phyloP scores from a whole-genome alignment of 1,284 basidiomycete species.

The Tylopilus sp. region DNA sequence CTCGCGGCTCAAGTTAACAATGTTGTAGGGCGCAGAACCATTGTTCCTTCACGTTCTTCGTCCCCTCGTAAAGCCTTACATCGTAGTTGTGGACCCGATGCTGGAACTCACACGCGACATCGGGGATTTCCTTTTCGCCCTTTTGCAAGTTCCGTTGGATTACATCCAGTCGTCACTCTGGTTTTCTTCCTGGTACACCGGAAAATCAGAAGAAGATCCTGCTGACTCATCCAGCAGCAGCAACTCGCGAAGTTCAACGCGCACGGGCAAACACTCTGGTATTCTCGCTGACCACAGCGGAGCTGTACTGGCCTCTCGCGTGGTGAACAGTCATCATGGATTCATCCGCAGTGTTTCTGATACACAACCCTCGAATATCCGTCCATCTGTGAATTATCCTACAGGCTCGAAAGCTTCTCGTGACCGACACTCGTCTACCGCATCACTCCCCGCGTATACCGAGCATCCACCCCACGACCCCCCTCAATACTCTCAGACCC shows the following conservation, averaged over 20 bases:
- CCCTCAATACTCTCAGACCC: conserved; percentile 27
- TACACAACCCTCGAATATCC: conserved; percentile 6
- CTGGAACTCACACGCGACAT: conserved; percentile 55
- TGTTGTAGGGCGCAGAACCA: conserved; percentile 68
- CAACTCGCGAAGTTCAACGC: conserved; percentile 4
- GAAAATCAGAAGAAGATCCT: conserved; percentile 13
- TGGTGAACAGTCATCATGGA: conserved; percentile 8
- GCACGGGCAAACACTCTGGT: conserved; percentile 7
- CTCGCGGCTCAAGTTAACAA: conserved; percentile 12
- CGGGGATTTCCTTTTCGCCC: conserved; percentile 61
- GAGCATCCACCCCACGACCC: conserved; percentile 24
- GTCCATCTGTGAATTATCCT: conserved; percentile 2
- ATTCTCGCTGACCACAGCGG: conserved; percentile 5
- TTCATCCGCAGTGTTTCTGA: conserved; percentile 22
- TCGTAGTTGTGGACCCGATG: conserved; percentile 53
- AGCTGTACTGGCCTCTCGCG: conserved; percentile 10
- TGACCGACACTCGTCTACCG: conserved; percentile 18
- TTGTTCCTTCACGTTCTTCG: conserved; percentile 71
- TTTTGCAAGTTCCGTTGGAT: conserved; percentile 53
- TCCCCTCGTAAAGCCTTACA: conserved; percentile 67
- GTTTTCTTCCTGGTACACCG: conserved; percentile 18
- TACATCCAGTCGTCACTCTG: conserved; percentile 44
- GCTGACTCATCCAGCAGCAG: conserved; percentile 10
- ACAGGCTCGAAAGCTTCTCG: conserved; percentile 1
- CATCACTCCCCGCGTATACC: conserved; percentile 28